Base-by-base conservation (phyloP, 345 rosid genomes). In the Lenwebbia sp. region DNA sequence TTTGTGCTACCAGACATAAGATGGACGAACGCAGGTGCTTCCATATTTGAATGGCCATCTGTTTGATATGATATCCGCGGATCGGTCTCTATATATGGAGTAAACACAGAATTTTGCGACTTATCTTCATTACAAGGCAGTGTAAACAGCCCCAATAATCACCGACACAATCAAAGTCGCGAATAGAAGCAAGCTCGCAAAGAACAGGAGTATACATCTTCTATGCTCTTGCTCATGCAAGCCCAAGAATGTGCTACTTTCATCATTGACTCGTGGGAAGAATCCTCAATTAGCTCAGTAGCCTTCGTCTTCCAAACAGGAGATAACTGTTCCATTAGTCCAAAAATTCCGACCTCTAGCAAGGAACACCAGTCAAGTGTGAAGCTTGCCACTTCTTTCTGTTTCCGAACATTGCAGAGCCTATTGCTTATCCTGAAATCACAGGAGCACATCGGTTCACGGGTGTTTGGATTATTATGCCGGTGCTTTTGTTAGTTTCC, bases 51-150 rank as follows among this genome's bases (percentile, higher is more conserved):
- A 65, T 65, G 44, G 41, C 23, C 76, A 65, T 65, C 4, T 65
- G 76, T 65, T 65, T 17, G 23, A 4, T 30, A 30, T 65, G 41
- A 17, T 65, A 14, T 65, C 76, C 17, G 5, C 3, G 76, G 30
- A 30, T 62, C 0, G 33, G 76, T 62, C 76, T 62, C 41, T 0
- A 30, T 1, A 65, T 15, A 4, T 0, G 41, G 4, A 33, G 8
- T 8, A 3, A 65, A 30, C 1, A 65, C 12, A 65, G 76, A 65
- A 65, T 15, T 21, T 4, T 65, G 76, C 76, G 0, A 65, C 76
- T 17, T 30, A 1, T 0, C 41, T 65, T 65, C 41, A 65, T 65
- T 65, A 65, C 0, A 30, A 65, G 1, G 76, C 12, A 0, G 76
- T 33, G 8, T 0, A 65, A 65, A 65, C 10, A 65, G 76, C 8